phyloP scores from a whole-genome alignment of 2,329 filamentous ascomycete species.

The Sphaerulina musiva region DNA sequence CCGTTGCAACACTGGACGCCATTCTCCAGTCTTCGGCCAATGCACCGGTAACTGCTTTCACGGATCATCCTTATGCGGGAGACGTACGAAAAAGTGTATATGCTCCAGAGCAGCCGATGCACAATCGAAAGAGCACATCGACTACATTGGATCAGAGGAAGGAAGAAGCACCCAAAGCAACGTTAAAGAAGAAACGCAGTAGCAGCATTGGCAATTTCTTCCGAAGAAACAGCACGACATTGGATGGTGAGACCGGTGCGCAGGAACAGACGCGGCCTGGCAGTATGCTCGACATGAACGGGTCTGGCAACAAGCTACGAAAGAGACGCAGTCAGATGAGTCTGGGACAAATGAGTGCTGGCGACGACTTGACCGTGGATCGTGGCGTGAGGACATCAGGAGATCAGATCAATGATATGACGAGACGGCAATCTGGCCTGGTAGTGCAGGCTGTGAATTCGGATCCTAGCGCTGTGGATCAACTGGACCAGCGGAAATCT shows the following conservation, averaged over 20 bases:
- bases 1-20: conserved; percentile 79
- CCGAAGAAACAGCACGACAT: conserved; percentile 28
- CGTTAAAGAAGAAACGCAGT: conserved; percentile 25
- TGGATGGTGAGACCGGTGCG: conserved; percentile 36
- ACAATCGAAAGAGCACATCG: conserved; percentile 18
- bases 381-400: conserved; percentile 15
- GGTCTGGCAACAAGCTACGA: conserved; percentile 31
- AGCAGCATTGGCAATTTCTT: conserved; percentile 30
- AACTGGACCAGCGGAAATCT: conserved; percentile 25
- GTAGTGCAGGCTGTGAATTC: conserved; percentile 29
- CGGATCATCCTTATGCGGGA: conserved; percentile 77
- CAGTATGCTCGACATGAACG: conserved; percentile 29
- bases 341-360: conserved; percentile 19
- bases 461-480: conserved; percentile 26
- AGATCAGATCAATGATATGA: conserved; percentile 15
- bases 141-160: conserved; percentile 8
- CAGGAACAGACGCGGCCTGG: conserved; percentile 18
- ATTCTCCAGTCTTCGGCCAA: conserved; percentile 84
- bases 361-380: conserved; percentile 20
- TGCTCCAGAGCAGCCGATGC: conserved; percentile 38
- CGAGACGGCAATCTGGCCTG: conserved; percentile 19
- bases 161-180: conserved; percentile 5
- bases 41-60: conserved; percentile 86
- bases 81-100: conserved; percentile 70
- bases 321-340: conserved; percentile 33